Base-by-base conservation (phyloP, 495 filamentous ascomycete genomes). In the Cetradonia linearis region DNA sequence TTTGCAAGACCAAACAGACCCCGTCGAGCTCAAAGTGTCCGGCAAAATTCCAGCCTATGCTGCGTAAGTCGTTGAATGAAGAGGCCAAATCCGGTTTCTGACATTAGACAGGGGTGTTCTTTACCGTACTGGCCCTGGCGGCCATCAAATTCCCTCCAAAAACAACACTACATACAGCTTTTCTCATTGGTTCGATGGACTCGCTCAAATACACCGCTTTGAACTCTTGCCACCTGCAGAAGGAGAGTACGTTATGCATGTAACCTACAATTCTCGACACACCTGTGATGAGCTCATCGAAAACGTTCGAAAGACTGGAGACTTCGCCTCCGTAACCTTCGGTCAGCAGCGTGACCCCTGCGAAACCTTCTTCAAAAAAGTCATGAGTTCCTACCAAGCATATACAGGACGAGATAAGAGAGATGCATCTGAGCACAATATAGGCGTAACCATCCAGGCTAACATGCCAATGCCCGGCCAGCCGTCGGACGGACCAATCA, bases 171-270 rank as follows among this genome's bases (percentile, higher is more conserved):
- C 77, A 0, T 81, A 81, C 63, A 70, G 73, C 31, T 71, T 81
- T 9, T 78, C 71, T 0, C 88, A 93, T 66, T 93, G 88, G 88
- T 89, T 91, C 61, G 85, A 91, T 69, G 83, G 86, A n/a, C 82
- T 90, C 47, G 77, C 77, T n/a, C 84, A 89, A 61, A 82, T 81
- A 3, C 86, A 90, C 64, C 80, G 81, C 16, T 91, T 93, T 71
- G 76, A 86, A 59, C 83, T 91, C 36, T 64, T 71, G 18, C 62
- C 62, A n/a, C 56, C 72, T 5, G 55, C 73, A 5, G 65, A 62
- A 16, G 54, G 57, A 11, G 53, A 71, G 23, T 42, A 65, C 2
- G 23, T 67, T 0, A 72, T 70, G 1, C 70, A 71, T 30, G 82
- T 91, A 4, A 70, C 77, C n/a, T 91, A 91, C 69, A 86, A 84